Base-by-base conservation (phyloP, 176 grass and related monocot species). In the Rhynchospora pubera region DNA sequence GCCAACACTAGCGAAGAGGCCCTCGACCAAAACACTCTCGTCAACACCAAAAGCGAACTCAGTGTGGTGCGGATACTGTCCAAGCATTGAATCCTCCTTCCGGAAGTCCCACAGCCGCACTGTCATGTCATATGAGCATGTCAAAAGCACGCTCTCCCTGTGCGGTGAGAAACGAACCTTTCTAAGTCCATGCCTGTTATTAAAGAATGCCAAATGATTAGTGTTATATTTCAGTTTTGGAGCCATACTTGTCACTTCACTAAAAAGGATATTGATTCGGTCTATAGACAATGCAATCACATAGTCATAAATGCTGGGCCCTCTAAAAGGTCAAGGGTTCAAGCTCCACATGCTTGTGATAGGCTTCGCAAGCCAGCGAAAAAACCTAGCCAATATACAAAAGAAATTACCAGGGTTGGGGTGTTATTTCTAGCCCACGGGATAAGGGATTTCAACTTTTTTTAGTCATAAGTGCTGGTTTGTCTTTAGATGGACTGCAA, bases 41-140 rank as follows among this genome's bases (percentile, higher is more conserved):
- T 97, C 94, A 21, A 97, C 85, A 23, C 91, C 94, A 1, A 88
- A 86, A 5, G 89, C 88, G 11, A 97, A 97, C 65, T 97, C 91
- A 0, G 94, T 94, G 86, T 97, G 94, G 60, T 97, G 94, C 9
- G 57, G 67, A 66, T 92, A 94, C 80, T 85, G 84, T 3, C 77
- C 85, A 24, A 94, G 85, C 23, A 89, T 83, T 1, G 91, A 85
- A 24, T 97, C 91, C 73, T 97, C 94, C 39, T 81, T 86, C n/a
- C 88, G 84, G 76, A 92, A 94, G 80, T 97, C 94, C 94, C 94
- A 97, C 84, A 97, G 85, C 68, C 90, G 88, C 11, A 97, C 91
- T 2, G 94, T 90, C 94, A 97, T 97, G 80, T 97, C 90, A 55
- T 97, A 97, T 83, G 94, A 97, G 84, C 91, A 90, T 60, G 91